Conservation (phyloP, 78 protist genomes). For the Pelomyxa schiedti region DNA sequence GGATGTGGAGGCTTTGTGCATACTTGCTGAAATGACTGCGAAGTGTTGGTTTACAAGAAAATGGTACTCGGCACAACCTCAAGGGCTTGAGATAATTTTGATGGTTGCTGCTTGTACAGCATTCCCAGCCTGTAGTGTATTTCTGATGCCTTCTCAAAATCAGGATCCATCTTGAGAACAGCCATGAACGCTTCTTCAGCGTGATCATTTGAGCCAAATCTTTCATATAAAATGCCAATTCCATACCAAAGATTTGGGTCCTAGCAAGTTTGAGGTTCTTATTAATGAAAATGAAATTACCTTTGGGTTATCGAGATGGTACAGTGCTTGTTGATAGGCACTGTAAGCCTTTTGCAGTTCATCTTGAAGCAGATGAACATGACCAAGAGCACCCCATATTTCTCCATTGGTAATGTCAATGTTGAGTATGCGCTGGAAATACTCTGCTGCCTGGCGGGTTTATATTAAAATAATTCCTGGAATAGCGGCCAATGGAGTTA, state of each 20-base stretch:
- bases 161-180: slow-evolving; percentile 68
- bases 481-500: neutral
- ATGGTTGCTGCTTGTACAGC: slow-evolving; percentile 66
- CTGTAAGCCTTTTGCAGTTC: slow-evolving; percentile 69
- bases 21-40: slow-evolving; percentile 41
- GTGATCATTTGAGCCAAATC: slow-evolving; percentile 71
- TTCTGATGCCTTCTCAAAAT: slow-evolving; percentile 61
- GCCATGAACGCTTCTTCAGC: slow-evolving; percentile 80
- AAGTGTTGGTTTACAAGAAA: neutral
- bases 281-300: neutral
- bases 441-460: slow-evolving; percentile 13
- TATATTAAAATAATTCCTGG: neutral
- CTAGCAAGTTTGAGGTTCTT: neutral
- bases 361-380: slow-evolving; percentile 62
- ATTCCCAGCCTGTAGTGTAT: slow-evolving; percentile 70
- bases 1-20: slow-evolving; percentile 55
- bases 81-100: slow-evolving; percentile 37
- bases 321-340: slow-evolving; percentile 75
- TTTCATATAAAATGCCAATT: slow-evolving; percentile 70
- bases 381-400: slow-evolving; percentile 71
- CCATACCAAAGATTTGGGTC: slow-evolving; percentile 82
- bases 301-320: slow-evolving; percentile 62
- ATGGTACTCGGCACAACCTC: slow-evolving; percentile 16
- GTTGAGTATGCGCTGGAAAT: slow-evolving; percentile 25
- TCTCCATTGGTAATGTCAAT: slow-evolving; percentile 50